phyloP scores from a whole-genome alignment of 1,139 yeast genomes.

The Eremothecium coryli region DNA sequence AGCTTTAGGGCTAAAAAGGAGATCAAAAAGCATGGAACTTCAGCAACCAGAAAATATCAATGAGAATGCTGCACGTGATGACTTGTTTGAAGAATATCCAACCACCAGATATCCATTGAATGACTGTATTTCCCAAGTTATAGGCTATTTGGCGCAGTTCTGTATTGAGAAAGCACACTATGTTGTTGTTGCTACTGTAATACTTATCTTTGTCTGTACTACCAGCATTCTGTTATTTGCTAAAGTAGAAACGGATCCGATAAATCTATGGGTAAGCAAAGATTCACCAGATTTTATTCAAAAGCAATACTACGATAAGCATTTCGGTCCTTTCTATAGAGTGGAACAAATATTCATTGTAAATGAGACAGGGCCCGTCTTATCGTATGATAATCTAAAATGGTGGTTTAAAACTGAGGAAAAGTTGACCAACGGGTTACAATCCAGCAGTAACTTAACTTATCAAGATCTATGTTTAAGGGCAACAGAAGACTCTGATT shows the following conservation, averaged over 20 bases:
- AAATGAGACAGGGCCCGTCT: slow-evolving; percentile 52
- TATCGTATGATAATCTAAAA: slow-evolving; percentile 56
- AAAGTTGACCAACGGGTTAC: slow-evolving; percentile 35
- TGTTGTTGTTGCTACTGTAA: slow-evolving; percentile 41
- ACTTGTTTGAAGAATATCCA: slow-evolving; percentile 13
- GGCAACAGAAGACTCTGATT: slow-evolving; percentile 61
- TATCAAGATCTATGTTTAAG: slow-evolving; percentile 73
- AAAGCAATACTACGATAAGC: slow-evolving; percentile 60
- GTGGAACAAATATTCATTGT: slow-evolving; percentile 77
- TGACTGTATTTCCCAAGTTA: slow-evolving; percentile 12
- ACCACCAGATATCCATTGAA: slow-evolving; percentile 12
- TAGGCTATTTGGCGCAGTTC: slow-evolving; percentile 44
- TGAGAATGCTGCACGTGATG: slow-evolving; percentile 13
- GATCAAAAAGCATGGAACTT: background rate
- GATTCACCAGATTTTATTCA: slow-evolving; percentile 62
- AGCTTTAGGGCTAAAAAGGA: slow-evolving; percentile 12
- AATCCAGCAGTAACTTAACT: slow-evolving; percentile 24
- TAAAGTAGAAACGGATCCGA: slow-evolving; percentile 67
- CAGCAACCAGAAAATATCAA: slow-evolving; percentile 3
- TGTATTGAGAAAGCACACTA: slow-evolving; percentile 53
- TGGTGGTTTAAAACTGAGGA: slow-evolving; percentile 86
- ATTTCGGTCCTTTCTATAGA: slow-evolving; percentile 88
- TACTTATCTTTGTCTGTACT: slow-evolving; percentile 40
- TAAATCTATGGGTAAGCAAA: slow-evolving; percentile 83
- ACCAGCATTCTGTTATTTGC: slow-evolving; percentile 44